Conservation (phyloP, 768 basidiomycete genomes). For the Clathrus columnatus region DNA sequence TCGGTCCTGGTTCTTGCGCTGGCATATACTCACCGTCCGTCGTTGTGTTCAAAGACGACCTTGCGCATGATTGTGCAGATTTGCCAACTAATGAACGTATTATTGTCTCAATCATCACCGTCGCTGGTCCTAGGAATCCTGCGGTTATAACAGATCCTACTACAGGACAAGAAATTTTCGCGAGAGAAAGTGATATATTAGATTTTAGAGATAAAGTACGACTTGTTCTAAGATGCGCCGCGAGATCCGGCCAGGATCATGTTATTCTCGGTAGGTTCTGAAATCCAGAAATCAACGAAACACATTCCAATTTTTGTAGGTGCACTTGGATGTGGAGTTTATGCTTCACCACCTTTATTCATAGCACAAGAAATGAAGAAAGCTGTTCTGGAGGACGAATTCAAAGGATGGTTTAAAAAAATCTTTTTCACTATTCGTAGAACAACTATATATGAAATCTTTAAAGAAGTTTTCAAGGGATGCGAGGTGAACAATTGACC, state of each 20-base stretch:
- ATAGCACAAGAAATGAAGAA: constrained; percentile 36
- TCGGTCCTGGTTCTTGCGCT: constrained; percentile 30
- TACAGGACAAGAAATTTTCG: no score
- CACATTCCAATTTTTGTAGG: constrained; percentile 19
- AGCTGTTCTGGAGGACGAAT: constrained; percentile 33
- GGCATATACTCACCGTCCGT: constrained; percentile 38
- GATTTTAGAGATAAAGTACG: constrained; percentile 35
- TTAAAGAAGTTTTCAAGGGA: no score
- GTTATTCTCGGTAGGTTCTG: constrained; percentile 30
- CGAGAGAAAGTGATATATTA: constrained; percentile 19
- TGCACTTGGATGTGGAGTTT: constrained; percentile 39
- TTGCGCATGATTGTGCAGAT: constrained; percentile 33
- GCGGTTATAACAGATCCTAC: constrained; percentile 22
- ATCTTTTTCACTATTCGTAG: constrained; percentile 37
- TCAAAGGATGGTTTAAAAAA: constrained; percentile 32
- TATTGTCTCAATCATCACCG: constrained; percentile 36
- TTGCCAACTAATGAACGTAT: constrained; percentile 24
- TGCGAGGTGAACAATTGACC: no score
- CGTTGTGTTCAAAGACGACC: constrained; percentile 39
- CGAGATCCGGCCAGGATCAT: constrained; percentile 26
- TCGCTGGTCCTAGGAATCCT: constrained; percentile 33
- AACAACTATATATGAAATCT: no score
- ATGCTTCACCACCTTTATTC: constrained; percentile 30
- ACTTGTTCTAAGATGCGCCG: constrained; percentile 36
- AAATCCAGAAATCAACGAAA: neutral